Base-by-base conservation (phyloP, 192 early-diverging fungal genomes). In the Fimicolochytrium jonesii region DNA sequence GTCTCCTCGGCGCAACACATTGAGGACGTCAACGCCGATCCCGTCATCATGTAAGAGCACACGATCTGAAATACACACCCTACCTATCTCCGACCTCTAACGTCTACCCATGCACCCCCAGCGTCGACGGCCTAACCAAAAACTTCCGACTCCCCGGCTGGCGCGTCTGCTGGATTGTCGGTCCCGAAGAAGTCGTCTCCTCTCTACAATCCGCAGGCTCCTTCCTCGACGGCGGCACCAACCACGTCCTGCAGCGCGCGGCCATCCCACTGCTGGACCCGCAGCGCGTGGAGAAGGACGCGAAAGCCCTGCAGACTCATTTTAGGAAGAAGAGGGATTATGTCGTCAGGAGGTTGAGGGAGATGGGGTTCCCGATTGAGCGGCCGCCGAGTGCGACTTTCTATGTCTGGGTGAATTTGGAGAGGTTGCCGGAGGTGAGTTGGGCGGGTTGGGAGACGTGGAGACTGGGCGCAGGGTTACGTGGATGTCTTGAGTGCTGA, bases 111-210 rank as follows among this genome's bases (percentile, higher is more conserved):
- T n/a, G n/a, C n/a, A n/a, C n/a, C n/a, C 39, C 6, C 29, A 55
- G 48, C n/a, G 54, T 76, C 46, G 68, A 79, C 48, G 74, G 73
- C 10, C 48, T 78, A 42, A 79, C 74, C 11, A 76, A 81, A 59
- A 78, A 78, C 47, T 81, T 75, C 41, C 61, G 80, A 18, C 54
- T 82, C 15, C 80, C 80, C n/a, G 80, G 80, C 17, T 82, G 80
- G 80, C 67, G 80, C 26, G 60, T 78, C 3, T 81, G 78, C 37
- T 82, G 80, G 80, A 70, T 82, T 32, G 64, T 82, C 6, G 80
- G 75, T 18, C 80, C 80, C 18, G 72, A 80, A 49, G 61, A 64
- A 5, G 66, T 80, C 4, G 76, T 82, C 33, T 73, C 75, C 10
- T 71, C 78, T 10, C 70, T 82, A 76, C 50, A 68, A 61, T 68